These are phyloP conservation scores for Amaranthus hypochondriacus DNA, from an alignment of 148 eudicot species.

Conservation along the genomic window DNA sequence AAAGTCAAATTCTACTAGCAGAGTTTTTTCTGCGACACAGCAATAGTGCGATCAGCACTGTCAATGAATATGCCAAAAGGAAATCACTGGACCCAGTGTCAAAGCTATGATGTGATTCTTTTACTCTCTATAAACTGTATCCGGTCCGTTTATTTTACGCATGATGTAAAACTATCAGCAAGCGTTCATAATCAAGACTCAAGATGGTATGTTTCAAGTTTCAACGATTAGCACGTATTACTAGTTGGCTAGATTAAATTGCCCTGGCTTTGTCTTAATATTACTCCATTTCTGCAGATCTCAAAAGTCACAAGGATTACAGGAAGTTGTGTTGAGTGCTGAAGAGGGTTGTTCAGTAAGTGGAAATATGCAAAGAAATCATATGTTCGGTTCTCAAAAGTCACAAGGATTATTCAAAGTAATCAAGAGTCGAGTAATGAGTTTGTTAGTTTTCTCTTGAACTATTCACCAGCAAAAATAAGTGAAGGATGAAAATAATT, in stretches of 20 bases:
- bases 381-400: too few relatives aligned
- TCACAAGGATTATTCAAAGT: too few relatives aligned
- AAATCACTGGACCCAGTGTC: conserved; percentile 31
- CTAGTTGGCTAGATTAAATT: background rate
- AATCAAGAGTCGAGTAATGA: too few relatives aligned
- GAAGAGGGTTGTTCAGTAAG: too few relatives aligned
- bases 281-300: too few relatives aligned
- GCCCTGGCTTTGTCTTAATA: too few relatives aligned
- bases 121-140: background rate
- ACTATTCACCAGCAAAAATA: too few relatives aligned
- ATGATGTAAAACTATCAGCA: background rate
- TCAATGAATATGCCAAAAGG: conserved; percentile 64
- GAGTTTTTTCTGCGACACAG: conserved; percentile 89
- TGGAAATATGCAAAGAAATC: too few relatives aligned
- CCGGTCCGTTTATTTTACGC: background rate
- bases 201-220: background rate
- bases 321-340: too few relatives aligned
- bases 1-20: conserved; percentile 76
- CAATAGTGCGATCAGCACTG: conserved; percentile 48
- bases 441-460: too few relatives aligned
- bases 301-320: too few relatives aligned
- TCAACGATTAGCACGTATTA: background rate
- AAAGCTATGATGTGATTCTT: conserved; percentile 43
- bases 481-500: too few relatives aligned
- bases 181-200: background rate